Evolutionary conservation across 2,329 filamentous ascomycete species (phyloP), one percentile per base, ranked within the genome.

Genomic region (Colletotrichum sp.): DNA sequence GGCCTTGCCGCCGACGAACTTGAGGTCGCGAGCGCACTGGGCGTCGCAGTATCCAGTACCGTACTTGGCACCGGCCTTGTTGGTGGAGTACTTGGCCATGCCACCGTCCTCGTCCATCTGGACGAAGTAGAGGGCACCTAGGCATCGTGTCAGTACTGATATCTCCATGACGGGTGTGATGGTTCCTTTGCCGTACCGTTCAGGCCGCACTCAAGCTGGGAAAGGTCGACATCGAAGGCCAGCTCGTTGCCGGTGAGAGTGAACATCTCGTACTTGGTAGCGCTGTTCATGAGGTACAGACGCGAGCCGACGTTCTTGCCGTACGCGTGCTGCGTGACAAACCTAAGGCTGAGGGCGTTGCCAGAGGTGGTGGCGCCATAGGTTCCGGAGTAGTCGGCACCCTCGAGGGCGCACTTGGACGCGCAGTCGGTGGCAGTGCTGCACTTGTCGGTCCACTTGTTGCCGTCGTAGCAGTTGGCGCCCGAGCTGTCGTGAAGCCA

Each of bases 221-320:
- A 92, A 34, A 93, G 88, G 81, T 94, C 92, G 21, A 93, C 91
- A 69, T 93, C 91, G 74, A 94, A 93, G 38, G 90, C 89, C 81
- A 94, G 90, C 82, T 94, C 92, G 80, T 91, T 87, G 83, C 90
- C 89, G 71, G 89, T 85, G 71, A 93, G 85, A 66, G 90, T 87
- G 84, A 93, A 90, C 80, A 90, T 87, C 83, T 92, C 83, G 81
- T 94, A 94, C 73, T 87, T 89, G 76, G 84, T 84, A 52, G 89
- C 87, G 71, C 87, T 85, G 77, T 87, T 86, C 84, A 93, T 87
- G 71, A 93, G 86, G 81, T 92, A 94, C 58, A 92, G 82, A 74
- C 92, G 88, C 18, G 90, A 85, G 26, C 84, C 85, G 28, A 87
- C 78, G 78, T 87, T 87, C 73, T 80, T 83, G 58, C 80, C 82